Evolutionary conservation across 306 rosid species (phyloP).

Genomic region (cucumber (Cucumis sativus)): DNA sequence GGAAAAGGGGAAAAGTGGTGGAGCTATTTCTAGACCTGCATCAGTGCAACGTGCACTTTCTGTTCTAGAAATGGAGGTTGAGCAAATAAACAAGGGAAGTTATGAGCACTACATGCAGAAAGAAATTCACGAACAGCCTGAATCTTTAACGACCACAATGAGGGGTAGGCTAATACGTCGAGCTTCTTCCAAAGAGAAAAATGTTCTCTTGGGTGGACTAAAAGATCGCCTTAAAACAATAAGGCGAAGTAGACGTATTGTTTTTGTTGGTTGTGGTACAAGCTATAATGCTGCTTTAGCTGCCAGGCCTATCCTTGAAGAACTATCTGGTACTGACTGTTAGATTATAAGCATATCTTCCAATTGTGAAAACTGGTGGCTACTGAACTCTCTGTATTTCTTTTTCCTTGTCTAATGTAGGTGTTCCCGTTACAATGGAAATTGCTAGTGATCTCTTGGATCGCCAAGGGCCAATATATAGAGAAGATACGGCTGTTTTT

Average conservation of each 20-base stretch:
- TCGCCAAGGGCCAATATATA: constrained; percentile 84
- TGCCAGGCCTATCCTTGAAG: constrained; percentile 94
- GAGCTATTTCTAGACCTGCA: constrained; percentile 52
- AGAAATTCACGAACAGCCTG: constrained; percentile 96
- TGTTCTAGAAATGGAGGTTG: constrained; percentile 93
- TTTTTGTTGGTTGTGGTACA: constrained; percentile 93
- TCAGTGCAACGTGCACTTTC: constrained; percentile 93
- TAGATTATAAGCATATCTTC: constrained; percentile 10
- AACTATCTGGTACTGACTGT: constrained; percentile 74
- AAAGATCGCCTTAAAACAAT: constrained; percentile 95
- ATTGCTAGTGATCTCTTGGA: constrained; percentile 96
- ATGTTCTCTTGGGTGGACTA: constrained; percentile 90
- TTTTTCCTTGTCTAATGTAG: constrained; percentile 31
- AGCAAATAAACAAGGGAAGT: constrained; percentile 90
- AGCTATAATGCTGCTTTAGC: constrained; percentile 99
- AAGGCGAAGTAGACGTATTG: constrained; percentile 87
- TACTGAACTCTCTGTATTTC: neutral
- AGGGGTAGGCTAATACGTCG: constrained; percentile 85
- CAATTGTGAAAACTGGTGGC: neutral
- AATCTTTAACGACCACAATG: constrained; percentile 91
- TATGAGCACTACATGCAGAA: constrained; percentile 97
- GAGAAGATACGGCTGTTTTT: constrained; percentile 95
- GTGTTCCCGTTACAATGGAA: constrained; percentile 97
- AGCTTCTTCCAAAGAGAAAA: constrained; percentile 66
- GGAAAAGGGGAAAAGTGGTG: constrained; percentile 42